These are phyloP conservation scores for Alternaria solani DNA, from an alignment of 2,329 filamentous ascomycete genomes.

Conservation along the genomic window DNA sequence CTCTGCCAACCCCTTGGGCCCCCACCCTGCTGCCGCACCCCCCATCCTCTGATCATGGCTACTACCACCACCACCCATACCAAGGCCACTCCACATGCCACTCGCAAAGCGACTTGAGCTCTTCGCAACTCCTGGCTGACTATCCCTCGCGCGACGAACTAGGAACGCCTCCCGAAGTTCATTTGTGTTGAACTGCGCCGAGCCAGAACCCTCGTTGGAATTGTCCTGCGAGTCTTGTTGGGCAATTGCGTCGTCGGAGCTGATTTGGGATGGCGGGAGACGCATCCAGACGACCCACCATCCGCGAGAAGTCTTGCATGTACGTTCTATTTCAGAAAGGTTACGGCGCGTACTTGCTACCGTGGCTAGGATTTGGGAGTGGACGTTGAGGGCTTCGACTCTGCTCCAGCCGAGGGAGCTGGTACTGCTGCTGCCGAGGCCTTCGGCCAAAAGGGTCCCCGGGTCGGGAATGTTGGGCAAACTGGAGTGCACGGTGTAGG, in stretches of 20 bases:
- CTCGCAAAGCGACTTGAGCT: slow-evolving; percentile 38
- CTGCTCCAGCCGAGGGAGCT: slow-evolving; percentile 56
- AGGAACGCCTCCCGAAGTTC: slow-evolving; percentile 55
- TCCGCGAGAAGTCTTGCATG: slow-evolving; percentile 68
- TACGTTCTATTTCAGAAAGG: slow-evolving; percentile 63
- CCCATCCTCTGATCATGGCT: slow-evolving; percentile 43
- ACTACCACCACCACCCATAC: slow-evolving; percentile 17
- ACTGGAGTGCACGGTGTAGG: slow-evolving; percentile 66
- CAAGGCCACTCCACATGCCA: slow-evolving; percentile 45
- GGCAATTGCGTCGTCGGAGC: slow-evolving; percentile 6
- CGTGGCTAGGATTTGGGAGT: slow-evolving; percentile 66
- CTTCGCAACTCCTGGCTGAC: slow-evolving; percentile 7
- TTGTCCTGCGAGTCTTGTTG: slow-evolving; percentile 5
- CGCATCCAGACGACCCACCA: slow-evolving; percentile 75
- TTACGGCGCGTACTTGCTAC: slow-evolving; percentile 59
- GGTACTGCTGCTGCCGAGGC: slow-evolving; percentile 28
- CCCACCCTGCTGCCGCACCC: slow-evolving; percentile 59
- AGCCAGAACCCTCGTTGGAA: slow-evolving; percentile 1
- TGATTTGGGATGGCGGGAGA: slow-evolving; percentile 47
- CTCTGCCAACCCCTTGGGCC: slow-evolving; percentile 69
- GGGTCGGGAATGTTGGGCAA: slow-evolving; percentile 70
- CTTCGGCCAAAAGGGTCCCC: slow-evolving; percentile 53
- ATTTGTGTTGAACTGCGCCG: slow-evolving; percentile 33
- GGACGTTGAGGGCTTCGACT: slow-evolving; percentile 68
- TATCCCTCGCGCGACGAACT: slow-evolving; percentile 51